Percentiles rank a stretch among this genome's conserved stretches.
These are phyloP conservation scores for Acacia melanoxylon DNA, from an alignment of 306 rosid species.

Conservation along the genomic window DNA sequence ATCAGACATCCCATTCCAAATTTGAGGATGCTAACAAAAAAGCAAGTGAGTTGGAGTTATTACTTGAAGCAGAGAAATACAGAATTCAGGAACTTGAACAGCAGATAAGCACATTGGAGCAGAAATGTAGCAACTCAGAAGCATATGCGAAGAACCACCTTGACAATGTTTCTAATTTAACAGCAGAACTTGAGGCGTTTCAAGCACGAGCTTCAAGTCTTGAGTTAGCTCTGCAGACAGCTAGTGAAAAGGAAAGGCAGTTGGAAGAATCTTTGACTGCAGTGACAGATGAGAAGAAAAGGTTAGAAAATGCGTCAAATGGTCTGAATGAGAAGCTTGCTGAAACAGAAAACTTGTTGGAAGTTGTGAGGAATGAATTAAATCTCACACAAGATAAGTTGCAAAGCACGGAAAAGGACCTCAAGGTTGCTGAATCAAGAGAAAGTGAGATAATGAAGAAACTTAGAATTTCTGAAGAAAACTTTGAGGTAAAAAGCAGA, in stretches of 20 bases:
- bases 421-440: slow-evolving; percentile 56
- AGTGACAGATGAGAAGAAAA: slow-evolving; percentile 63
- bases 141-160: slow-evolving; percentile 53
- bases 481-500: slow-evolving; percentile 52
- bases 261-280: slow-evolving; percentile 53
- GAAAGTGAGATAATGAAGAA: slow-evolving; percentile 61
- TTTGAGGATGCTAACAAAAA: slow-evolving; percentile 63
- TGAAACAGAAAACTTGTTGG: slow-evolving; percentile 75
- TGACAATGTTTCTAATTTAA: slow-evolving; percentile 53
- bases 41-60: slow-evolving; percentile 77
- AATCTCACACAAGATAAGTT: slow-evolving; percentile 71
- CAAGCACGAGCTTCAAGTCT: slow-evolving; percentile 63
- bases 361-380: slow-evolving; percentile 71
- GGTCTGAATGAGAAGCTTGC: slow-evolving; percentile 60
- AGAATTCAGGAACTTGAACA: slow-evolving; percentile 95
- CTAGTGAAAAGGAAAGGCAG: slow-evolving; percentile 64
- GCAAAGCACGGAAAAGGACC: slow-evolving; percentile 59
- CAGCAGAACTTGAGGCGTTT: slow-evolving; percentile 75
- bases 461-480: slow-evolving; percentile 71
- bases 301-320: slow-evolving; percentile 57
- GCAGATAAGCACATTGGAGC: slow-evolving; percentile 64
- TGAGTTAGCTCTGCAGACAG: slow-evolving; percentile 53
- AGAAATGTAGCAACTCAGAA: slow-evolving; percentile 56
- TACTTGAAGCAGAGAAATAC: slow-evolving; percentile 83
- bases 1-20: slow-evolving; percentile 73